phyloP scores from a whole-genome alignment of 2,329 filamentous ascomycete genomes.

The Colletotrichum aenigma region DNA sequence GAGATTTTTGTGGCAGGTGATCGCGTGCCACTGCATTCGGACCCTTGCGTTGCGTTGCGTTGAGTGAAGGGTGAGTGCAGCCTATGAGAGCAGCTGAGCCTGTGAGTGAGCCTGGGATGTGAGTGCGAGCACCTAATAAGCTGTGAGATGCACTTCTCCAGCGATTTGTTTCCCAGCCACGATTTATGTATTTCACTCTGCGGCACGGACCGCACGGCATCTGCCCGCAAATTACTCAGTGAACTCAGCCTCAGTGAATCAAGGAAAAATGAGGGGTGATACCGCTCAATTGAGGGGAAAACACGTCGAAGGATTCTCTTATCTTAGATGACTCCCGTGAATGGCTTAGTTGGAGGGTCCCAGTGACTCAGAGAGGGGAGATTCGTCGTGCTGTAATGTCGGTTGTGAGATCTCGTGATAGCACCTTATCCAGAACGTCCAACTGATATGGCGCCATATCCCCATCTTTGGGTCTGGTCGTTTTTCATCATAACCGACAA shows the following conservation, averaged over 20 bases:
- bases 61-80: not conserved
- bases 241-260: not conserved
- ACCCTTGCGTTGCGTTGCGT: not conserved
- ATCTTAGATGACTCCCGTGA: not conserved
- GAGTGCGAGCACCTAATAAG: not conserved
- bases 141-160: not conserved
- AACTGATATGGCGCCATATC: not conserved
- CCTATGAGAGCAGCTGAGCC: not conserved
- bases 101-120: not conserved
- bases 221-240: not conserved
- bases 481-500: not conserved
- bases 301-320: not conserved
- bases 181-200: not conserved
- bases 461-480: not conserved
- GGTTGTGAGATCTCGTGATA: not conserved
- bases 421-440: not conserved
- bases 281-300: not conserved
- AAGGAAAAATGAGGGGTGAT: not conserved
- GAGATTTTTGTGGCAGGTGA: slow-evolving; percentile 1
- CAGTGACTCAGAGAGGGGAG: not conserved
- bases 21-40: not conserved
- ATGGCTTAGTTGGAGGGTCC: not conserved
- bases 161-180: not conserved
- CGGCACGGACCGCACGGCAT: not conserved
- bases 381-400: not conserved